These are phyloP conservation scores for Exophiala oligosperma DNA, from an alignment of 2,329 filamentous ascomycete species.

Conservation along the genomic window DNA sequence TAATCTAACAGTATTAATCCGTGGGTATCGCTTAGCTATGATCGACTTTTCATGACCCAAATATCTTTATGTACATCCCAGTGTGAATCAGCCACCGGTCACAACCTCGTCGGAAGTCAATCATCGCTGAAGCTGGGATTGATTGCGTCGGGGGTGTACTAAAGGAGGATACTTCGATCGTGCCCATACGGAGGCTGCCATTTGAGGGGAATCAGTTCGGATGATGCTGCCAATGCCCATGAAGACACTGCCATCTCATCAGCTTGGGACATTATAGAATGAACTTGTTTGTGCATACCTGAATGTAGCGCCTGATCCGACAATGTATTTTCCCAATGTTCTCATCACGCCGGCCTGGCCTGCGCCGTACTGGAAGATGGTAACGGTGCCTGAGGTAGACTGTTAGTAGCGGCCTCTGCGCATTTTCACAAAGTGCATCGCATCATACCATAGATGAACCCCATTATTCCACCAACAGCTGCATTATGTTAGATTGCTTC, in stretches of 20 bases:
- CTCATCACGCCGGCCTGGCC: conserved; percentile 92
- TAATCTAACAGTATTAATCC: conserved; percentile 7
- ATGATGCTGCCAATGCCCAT: conserved; percentile 99
- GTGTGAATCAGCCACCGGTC: background rate
- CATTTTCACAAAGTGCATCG: background rate
- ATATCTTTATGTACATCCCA: conserved; percentile 16
- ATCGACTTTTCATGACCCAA: conserved; percentile 20
- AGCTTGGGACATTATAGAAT: conserved; percentile 37
- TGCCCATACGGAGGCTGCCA: conserved; percentile 72
- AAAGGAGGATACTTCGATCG: conserved; percentile 73
- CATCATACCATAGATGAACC: conserved; percentile 86
- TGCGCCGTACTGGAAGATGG: conserved; percentile 92
- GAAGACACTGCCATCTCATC: conserved; percentile 64
- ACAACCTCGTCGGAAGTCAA: background rate
- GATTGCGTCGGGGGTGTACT: conserved; percentile 56
- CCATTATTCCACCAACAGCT: conserved; percentile 96
- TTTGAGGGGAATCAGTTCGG: conserved; percentile 81
- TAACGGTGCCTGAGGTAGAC: conserved; percentile 69
- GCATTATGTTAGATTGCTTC: conserved; percentile 25
- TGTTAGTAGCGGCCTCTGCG: conserved; percentile 11
- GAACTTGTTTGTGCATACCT: conserved; percentile 61
- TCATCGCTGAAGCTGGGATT: conserved; percentile 3
- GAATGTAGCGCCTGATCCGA: conserved; percentile 91
- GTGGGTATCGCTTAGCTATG: conserved; percentile 22
- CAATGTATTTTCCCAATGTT: conserved; percentile 95